Evolutionary conservation across 495 filamentous ascomycete species (phyloP), one percentile per base, ranked within the genome.

Genomic region (Monascus purpureus): DNA sequence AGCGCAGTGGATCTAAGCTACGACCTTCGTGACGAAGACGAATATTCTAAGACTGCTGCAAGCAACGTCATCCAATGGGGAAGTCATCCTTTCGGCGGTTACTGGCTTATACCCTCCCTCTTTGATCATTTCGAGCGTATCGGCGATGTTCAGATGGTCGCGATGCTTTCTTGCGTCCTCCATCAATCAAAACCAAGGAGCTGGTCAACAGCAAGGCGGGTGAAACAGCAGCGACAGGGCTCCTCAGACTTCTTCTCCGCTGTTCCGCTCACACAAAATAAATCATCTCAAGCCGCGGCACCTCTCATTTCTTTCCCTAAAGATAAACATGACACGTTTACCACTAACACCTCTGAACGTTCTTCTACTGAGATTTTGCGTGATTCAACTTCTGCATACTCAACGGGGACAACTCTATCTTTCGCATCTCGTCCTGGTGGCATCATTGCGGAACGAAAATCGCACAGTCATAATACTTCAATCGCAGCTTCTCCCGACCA

Each of bases 81-180:
- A 12, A 53, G 72, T 29, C 82, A 87, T 58, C 80, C 86, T 1
- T 63, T 94, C 13, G 85, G 77, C 9, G 59, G 68, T n/a, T 62
- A 65, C 24, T 79, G 75, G 62, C 63, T 95, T 20, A 77, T 95
- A 2, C 59, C 54, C 17, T 54, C 49, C 8, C 47, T 59, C 11
- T 85, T 93, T 43, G 66, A 71, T 9, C 70, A 93, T 49, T 94
- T 81, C 39, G 84, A 93, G 47, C 67, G 60, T 23, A 61, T 76
- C 17, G 83, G 75, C 2, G 85, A 95, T 47, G 59, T 88, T 2
- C 87, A 95, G 50, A 94, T 93, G 87, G 63, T 94, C 12, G 88
- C 85, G 20, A 93, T 94, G 87, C 68, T 95, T 8, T 79, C 86
- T 1, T 93, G 86, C 47, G 75, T 93, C 27, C 77, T 95, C 34